Conservation (phyloP, 2,329 filamentous ascomycete genomes). For the Herpotrichia juniperi region DNA sequence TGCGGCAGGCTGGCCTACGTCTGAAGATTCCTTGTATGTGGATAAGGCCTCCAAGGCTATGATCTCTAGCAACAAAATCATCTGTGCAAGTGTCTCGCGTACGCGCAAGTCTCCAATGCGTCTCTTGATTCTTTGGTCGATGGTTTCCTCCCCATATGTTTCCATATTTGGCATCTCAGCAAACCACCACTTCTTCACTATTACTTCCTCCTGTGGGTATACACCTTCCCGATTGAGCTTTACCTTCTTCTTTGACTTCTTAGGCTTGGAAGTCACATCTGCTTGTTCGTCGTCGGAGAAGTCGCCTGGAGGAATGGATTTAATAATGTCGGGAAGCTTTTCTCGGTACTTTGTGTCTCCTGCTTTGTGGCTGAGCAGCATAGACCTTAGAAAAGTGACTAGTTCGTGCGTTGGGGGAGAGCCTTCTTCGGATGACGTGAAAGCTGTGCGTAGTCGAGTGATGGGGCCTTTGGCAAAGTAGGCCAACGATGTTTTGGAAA, state of each 20-base stretch:
- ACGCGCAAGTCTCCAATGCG: slow-evolving; percentile 71
- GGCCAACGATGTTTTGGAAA: slow-evolving; percentile 72
- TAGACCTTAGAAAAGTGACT: slow-evolving; percentile 70
- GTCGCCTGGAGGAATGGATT: slow-evolving; percentile 57
- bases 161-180: slow-evolving; percentile 48
- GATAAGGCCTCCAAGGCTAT: slow-evolving; percentile 67
- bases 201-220: slow-evolving; percentile 69
- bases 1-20: slow-evolving; percentile 16
- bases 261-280: slow-evolving; percentile 43
- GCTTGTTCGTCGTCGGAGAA: slow-evolving; percentile 51
- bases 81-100: slow-evolving; percentile 79
- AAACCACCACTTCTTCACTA: slow-evolving; percentile 74
- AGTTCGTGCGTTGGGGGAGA: slow-evolving; percentile 68
- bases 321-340: slow-evolving; percentile 68
- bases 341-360: slow-evolving; percentile 84
- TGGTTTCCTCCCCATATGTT: slow-evolving; percentile 35
- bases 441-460: slow-evolving; percentile 74
- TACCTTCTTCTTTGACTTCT: slow-evolving; percentile 51
- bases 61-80: slow-evolving; percentile 80
- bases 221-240: slow-evolving; percentile 71
- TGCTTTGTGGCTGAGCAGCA: slow-evolving; percentile 69
- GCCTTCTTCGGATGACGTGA: slow-evolving; percentile 67
- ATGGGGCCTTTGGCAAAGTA: slow-evolving; percentile 86
- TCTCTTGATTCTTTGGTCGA: slow-evolving; percentile 62
- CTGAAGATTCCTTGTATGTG: slow-evolving; percentile 39